Conservation (phyloP, 164 flowering plant species). For the Chimonanthus praecox region DNA sequence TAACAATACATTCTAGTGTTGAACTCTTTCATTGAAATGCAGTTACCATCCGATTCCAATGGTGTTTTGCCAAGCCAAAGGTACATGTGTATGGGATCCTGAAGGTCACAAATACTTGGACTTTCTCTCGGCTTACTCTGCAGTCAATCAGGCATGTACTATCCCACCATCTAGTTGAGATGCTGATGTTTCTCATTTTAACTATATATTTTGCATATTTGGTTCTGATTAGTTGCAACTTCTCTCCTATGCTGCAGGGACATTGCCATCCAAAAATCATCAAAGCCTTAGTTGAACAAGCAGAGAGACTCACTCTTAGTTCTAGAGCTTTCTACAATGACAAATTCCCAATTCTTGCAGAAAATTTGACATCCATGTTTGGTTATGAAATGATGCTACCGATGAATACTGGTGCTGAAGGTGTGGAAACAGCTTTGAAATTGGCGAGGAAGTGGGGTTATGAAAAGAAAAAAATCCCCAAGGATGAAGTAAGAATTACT, state of each 20-base stretch:
- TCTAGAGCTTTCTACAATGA: constrained; percentile 97
- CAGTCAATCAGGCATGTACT: constrained; percentile 80
- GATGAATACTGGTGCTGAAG: constrained; percentile 99
- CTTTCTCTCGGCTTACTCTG: constrained; percentile 94
- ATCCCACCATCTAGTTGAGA: background rate
- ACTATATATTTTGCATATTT: background rate
- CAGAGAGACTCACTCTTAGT: constrained; percentile 73
- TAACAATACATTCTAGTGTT: background rate
- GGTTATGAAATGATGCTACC: constrained; percentile 98
- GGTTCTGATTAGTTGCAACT: background rate
- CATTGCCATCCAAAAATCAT: constrained; percentile 94
- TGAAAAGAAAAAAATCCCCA: constrained; percentile 76
- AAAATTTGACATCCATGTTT: constrained; percentile 59
- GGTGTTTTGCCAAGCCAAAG: constrained; percentile 89
- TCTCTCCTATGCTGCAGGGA: constrained; percentile 46
- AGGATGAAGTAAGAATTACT: constrained; percentile 55
- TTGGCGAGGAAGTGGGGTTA: constrained; percentile 96
- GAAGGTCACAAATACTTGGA: constrained; percentile 91
- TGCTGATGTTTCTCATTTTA: background rate
- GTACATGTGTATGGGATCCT: constrained; percentile 91
- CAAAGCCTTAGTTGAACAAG: constrained; percentile 80
- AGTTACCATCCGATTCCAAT: constrained; percentile 95
- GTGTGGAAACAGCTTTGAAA: constrained; percentile 93
- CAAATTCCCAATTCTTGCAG: constrained; percentile 75
- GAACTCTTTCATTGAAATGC: constrained; percentile 21